Conservation (phyloP, 2,329 filamentous ascomycete species). For the Cladosporium sp. region DNA sequence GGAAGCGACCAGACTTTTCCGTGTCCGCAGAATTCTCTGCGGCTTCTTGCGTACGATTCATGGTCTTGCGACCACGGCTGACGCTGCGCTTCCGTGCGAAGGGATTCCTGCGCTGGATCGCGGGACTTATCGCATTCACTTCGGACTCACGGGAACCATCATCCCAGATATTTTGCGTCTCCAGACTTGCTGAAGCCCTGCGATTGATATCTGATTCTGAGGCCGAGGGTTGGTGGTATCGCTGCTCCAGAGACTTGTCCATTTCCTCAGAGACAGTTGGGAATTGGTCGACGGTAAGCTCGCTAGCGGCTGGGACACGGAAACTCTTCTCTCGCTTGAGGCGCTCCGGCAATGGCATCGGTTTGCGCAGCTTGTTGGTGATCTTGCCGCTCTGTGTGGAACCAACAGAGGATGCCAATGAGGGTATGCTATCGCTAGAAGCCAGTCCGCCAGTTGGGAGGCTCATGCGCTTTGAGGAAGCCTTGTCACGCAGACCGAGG, state of each 20-base stretch:
- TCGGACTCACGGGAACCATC: slow-evolving; percentile 8
- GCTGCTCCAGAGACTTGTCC: slow-evolving; percentile 4
- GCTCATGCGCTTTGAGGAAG: slow-evolving; percentile 6
- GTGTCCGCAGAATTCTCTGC: not conserved
- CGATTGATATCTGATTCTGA: not conserved
- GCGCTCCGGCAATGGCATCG: slow-evolving; percentile 23
- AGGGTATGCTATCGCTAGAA: slow-evolving; percentile 14
- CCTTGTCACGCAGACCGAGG: not conserved
- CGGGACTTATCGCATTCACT: not conserved
- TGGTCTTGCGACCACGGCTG: slow-evolving; percentile 1
- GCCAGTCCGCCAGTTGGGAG: not conserved
- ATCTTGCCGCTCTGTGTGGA: slow-evolving; percentile 16
- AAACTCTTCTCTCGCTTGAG: slow-evolving; percentile 23
- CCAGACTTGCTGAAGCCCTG: slow-evolving; percentile 1
- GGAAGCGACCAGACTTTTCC: not conserved
- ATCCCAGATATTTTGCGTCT: slow-evolving; percentile 1
- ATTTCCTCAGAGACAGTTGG: slow-evolving; percentile 2
- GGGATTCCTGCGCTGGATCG: not conserved
- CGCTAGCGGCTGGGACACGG: not conserved
- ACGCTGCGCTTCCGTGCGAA: slow-evolving; percentile 8
- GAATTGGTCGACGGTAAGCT: not conserved
- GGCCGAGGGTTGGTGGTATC: slow-evolving; percentile 11
- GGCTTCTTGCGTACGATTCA: not conserved
- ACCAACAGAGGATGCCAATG: slow-evolving; percentile 4
- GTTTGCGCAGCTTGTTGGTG: slow-evolving; percentile 30